Evolutionary conservation across 1,284 basidiomycete species (phyloP), one percentile per base, ranked within the genome.

Genomic region (Cutaneotrichosporon curvatum): DNA sequence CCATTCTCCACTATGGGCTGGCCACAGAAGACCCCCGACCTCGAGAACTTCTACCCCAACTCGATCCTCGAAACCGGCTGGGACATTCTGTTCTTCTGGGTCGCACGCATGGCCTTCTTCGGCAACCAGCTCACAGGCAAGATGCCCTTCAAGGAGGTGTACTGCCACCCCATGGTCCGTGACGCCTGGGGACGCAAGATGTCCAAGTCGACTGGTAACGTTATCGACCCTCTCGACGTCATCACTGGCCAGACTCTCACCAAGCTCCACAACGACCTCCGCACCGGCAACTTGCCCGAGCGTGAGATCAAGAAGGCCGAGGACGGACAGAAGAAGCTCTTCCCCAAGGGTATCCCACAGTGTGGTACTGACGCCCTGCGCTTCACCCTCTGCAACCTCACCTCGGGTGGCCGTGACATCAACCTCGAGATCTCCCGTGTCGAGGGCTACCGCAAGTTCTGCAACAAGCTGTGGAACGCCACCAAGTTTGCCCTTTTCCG

Each of bases 81-180:
- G 92, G 95, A 98, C 61, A 98, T 97, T 61, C 73, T 98, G 31
- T 95, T 95, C 80, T 97, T 98, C 82, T 98, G 95, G 95, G 92
- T 98, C 18, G 92, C 95, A 7, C 84, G 92, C 42, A 99, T 98
- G 95, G 92, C 88, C 50, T 78, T 99, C 69, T 83, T 98, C 33
- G 94, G 95, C 46, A 76, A 92, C 63, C 80, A 86, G 54, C 80
- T 96, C 40, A 98, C 95, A 0, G 91, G 80, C 40, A 72, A 85
- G 63, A 80, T 99, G 76, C 95, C 94, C 0, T 99, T 98, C 80
- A 79, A 82, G 50, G 92, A 99, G 74, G 94, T 98, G n/a, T 84
- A 87, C 69, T 97, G 92, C 73, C 95, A 98, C 68, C 94, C 94
- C 21, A 96, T 98, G 91, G 87, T 98, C 61, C 87, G 94, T 46